Evolutionary conservation across 345 rosid species (phyloP), one percentile per base, ranked within the genome.

Genomic region (Nasturtium officinale): DNA sequence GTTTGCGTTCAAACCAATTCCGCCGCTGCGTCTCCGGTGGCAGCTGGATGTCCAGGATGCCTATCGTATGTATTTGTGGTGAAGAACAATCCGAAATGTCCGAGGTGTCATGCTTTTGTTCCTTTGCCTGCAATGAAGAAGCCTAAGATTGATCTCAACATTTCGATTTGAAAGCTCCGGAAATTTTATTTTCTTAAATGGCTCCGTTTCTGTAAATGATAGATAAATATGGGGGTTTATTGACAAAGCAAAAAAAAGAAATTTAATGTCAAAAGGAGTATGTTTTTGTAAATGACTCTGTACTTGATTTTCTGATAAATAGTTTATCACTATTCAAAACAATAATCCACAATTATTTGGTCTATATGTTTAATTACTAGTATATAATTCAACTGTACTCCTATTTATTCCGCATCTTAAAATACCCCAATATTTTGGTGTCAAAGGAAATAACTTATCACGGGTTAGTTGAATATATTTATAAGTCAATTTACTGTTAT

Each of bases 31-130:
- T 76, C 85, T 16, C 87, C 85, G 7, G 78, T 88, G 2, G 97
- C 96, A 2, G 87, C 82, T 0, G 98, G 98, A 5, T 96, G 97
- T 59, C 92, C 97, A 0, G 84, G 86, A 0, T 96, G 99, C 71
- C 75, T 96, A 68, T 90, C 90, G 8, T 96, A 96, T 25, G 97
- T 96, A 6, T 55, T 92, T 74, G 79, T 96, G 45, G 78, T 78
- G 75, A 82, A 78, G 32, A 80, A 73, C 54, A 81, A 87, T 28
- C 99, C 98, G 2, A 89, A 78, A 68, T 96, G 99, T 23, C 98
- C 98, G 0, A 79, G 97, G 30, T 93, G 98, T 80, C 80, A 77
- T 28, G 72, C 96, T 0, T 2, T 75, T 67, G 90, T 93, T 54
- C 84, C 84, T 11, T 6, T 90, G 82, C 84, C 86, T 2, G 50